A percentile compares a stretch with the other conserved stretches of the same genome.
phyloP scores from a whole-genome alignment of 2,329 filamentous ascomycete genomes.

The Falciphora oryzae region DNA sequence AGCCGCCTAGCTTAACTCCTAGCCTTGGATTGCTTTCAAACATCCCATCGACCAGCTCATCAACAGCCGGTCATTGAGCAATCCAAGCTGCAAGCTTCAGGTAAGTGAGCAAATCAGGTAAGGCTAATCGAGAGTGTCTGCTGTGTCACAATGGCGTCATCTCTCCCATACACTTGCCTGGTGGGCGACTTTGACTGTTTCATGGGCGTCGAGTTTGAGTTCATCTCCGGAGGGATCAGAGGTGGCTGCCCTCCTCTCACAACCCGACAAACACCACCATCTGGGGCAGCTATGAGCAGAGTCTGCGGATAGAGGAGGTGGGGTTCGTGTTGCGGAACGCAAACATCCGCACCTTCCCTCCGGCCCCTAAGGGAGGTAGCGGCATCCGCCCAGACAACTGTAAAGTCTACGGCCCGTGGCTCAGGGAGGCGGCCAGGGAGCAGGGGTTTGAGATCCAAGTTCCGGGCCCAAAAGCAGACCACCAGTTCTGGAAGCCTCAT shows the following conservation, averaged over 20 bases:
- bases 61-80: background rate
- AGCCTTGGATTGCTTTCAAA: background rate
- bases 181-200: constrained; percentile 4
- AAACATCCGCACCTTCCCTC: background rate
- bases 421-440: background rate
- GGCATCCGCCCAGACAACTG: background rate
- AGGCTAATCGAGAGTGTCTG: too few relatives aligned
- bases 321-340: background rate
- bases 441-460: background rate
- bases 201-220: constrained; percentile 7
- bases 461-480: background rate
- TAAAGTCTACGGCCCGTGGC: too few relatives aligned
- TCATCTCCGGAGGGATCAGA: background rate
- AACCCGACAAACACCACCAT: too few relatives aligned
- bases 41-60: too few relatives aligned
- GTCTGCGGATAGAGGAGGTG: background rate
- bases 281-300: too few relatives aligned
- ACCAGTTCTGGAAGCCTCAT: background rate
- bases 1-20: background rate
- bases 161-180: background rate
- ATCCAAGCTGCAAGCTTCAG: too few relatives aligned
- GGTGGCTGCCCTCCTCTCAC: too few relatives aligned
- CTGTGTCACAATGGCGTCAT: background rate
- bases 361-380: too few relatives aligned
- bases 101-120: too few relatives aligned